Base-by-base conservation (phyloP, 2,329 filamentous ascomycete genomes). In the Tolypocladium ovalisporum region DNA sequence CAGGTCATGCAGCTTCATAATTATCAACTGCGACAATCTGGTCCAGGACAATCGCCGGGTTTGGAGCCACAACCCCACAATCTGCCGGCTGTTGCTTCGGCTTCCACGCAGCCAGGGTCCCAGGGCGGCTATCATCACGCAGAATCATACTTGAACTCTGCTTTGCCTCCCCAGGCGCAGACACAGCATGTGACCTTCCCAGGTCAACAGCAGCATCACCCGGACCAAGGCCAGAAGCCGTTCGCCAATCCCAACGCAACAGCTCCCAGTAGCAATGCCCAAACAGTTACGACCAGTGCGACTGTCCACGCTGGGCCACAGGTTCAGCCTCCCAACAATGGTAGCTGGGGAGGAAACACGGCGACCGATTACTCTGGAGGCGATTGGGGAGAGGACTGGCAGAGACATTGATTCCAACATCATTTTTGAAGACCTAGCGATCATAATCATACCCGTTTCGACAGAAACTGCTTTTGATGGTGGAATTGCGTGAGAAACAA, bases 341-440 rank as follows among this genome's bases (percentile, higher is more conserved):
- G 62, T 42, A 64, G 63, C 44, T 67, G 65, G 67, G 58, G 61
- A 9, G 62, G 61, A 51, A 63, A 59, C 15, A 59, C 65, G 9
- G 61, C 63, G 0, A 62, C 57, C 12, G 66, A 70, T 56, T 68
- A 68, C 36, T 69, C 67, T 0, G 67, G 67, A 3, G 64, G 62
- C 2, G 66, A 62, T 22, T 69, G 66, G 67, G 66, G 65, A 1
- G 59, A 59, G 17, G 19, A 37, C 42, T 57, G 51, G 54, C 32
- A 40, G 24, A 44, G 55, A 27, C 32, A 24, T 51, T 57, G 8
- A 57, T 27, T 17, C 12, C 3, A 52, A 19, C 10, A 17, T 10
- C 19, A 15, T 12, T 5, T 22, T 52, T 5, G 12, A 19, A 7
- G n/a, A 35, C 5, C 8, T 22, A 3, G 2, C 4, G 19, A 22